phyloP scores from a whole-genome alignment of 345 rosid genomes.

The Camelina sativa region DNA sequence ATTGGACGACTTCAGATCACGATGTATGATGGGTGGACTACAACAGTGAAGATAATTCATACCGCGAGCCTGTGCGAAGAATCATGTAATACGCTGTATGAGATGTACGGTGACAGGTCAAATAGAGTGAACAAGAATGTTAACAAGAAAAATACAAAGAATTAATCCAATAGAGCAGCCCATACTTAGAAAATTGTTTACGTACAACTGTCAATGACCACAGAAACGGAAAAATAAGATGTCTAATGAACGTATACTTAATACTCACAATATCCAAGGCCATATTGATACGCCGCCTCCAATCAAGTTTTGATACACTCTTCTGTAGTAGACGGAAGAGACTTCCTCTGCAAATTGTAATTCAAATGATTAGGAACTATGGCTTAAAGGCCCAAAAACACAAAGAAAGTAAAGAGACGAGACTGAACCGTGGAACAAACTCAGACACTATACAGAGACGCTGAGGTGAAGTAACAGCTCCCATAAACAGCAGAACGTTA shows the following conservation, averaged over 20 bases:
- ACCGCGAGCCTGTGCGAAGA: constrained; percentile 75
- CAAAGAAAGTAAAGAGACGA: constrained; percentile 30
- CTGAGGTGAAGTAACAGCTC: constrained; percentile 86
- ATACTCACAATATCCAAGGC: constrained; percentile 88
- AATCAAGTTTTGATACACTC: constrained; percentile 72
- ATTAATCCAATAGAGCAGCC: constrained; percentile 22
- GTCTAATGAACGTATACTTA: constrained; percentile 10
- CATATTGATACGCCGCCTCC: constrained; percentile 86
- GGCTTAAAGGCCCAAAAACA: constrained; percentile 10
- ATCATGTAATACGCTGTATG: constrained; percentile 33
- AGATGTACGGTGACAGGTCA: constrained; percentile 28
- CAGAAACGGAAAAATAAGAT: not conserved
- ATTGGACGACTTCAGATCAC: constrained; percentile 98
- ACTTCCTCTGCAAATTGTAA: constrained; percentile 73
- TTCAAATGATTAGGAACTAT: constrained; percentile 13
- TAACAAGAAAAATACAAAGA: constrained; percentile 24
- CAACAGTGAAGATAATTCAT: constrained; percentile 93
- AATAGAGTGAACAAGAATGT: not conserved
- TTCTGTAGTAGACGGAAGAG: constrained; percentile 84
- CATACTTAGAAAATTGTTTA: not conserved
- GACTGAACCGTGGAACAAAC: constrained; percentile 87
- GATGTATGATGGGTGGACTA: constrained; percentile 91
- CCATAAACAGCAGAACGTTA: constrained; percentile 91
- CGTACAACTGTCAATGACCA: constrained; percentile 1
- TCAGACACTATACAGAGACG: constrained; percentile 96